Evolutionary conservation across 164 flowering plant genomes (phyloP).

Genomic region (Cinnamomum chago): DNA sequence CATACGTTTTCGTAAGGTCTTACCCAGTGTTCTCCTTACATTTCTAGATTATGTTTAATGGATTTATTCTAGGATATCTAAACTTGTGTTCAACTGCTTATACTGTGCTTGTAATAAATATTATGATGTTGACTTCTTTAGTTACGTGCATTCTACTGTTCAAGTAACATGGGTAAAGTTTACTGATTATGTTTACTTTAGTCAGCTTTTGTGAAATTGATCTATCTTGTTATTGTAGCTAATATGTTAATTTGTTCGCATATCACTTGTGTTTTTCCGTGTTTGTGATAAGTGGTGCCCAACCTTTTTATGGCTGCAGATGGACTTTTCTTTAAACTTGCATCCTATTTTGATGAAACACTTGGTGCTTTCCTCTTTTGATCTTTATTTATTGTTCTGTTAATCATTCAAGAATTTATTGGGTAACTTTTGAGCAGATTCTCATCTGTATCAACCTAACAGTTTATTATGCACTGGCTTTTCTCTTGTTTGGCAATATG

Average conservation of each 20-base stretch:
- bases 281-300: too few relatives aligned
- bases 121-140: background rate
- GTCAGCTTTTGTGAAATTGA: too few relatives aligned
- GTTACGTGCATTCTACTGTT: too few relatives aligned
- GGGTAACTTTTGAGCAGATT: background rate
- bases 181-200: too few relatives aligned
- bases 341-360: background rate
- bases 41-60: background rate
- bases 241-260: too few relatives aligned
- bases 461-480: background rate
- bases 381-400: background rate
- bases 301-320: too few relatives aligned
- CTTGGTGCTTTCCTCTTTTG: background rate
- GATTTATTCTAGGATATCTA: background rate
- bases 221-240: too few relatives aligned
- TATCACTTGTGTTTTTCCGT: too few relatives aligned
- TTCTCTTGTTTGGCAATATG: background rate
- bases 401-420: background rate
- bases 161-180: too few relatives aligned
- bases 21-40: constrained; percentile 39
- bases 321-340: background rate
- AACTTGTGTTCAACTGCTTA: background rate
- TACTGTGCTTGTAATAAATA: background rate
- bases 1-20: constrained; percentile 99
- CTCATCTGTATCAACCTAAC: background rate